phyloP scores from a whole-genome alignment of 2,329 filamentous ascomycete genomes.

The Allantophomopsis lycopodina region DNA sequence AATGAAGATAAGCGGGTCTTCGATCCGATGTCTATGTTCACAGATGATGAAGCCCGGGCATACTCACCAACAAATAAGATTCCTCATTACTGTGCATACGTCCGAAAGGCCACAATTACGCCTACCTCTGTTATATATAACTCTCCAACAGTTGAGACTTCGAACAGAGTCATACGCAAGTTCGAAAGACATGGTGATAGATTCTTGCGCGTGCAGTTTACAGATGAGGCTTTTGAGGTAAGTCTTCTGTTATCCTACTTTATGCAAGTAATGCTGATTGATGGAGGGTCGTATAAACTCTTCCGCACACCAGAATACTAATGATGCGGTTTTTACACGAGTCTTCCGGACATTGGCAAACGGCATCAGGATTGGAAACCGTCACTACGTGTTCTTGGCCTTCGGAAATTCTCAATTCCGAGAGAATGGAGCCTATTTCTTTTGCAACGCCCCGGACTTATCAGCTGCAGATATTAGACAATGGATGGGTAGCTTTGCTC shows the following conservation, averaged over 20 bases:
- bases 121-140: slow-evolving; percentile 71
- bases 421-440: slow-evolving; percentile 88
- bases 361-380: slow-evolving; percentile 71
- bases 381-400: slow-evolving; percentile 78
- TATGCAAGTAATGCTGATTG: slow-evolving; percentile 4
- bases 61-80: slow-evolving; percentile 35
- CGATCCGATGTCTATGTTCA: slow-evolving; percentile 62
- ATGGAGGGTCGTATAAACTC: slow-evolving; percentile 44
- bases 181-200: slow-evolving; percentile 56
- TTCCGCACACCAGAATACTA: slow-evolving; percentile 31
- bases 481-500: slow-evolving; percentile 76
- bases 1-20: slow-evolving; percentile 47
- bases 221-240: slow-evolving; percentile 51
- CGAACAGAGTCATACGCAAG: slow-evolving; percentile 72
- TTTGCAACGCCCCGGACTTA: slow-evolving; percentile 53
- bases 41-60: slow-evolving; percentile 31
- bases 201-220: slow-evolving; percentile 82
- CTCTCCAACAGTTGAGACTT: slow-evolving; percentile 70
- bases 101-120: slow-evolving; percentile 68
- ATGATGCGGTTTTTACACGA: slow-evolving; percentile 61
- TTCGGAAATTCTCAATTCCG: slow-evolving; percentile 93
- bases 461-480: slow-evolving; percentile 64
- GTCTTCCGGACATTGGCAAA: slow-evolving; percentile 58
- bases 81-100: slow-evolving; percentile 59
- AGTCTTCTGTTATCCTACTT: slow-evolving; percentile 1